Conservation (phyloP, 2,329 filamentous ascomycete genomes). For the Paradendryphiella salina region DNA sequence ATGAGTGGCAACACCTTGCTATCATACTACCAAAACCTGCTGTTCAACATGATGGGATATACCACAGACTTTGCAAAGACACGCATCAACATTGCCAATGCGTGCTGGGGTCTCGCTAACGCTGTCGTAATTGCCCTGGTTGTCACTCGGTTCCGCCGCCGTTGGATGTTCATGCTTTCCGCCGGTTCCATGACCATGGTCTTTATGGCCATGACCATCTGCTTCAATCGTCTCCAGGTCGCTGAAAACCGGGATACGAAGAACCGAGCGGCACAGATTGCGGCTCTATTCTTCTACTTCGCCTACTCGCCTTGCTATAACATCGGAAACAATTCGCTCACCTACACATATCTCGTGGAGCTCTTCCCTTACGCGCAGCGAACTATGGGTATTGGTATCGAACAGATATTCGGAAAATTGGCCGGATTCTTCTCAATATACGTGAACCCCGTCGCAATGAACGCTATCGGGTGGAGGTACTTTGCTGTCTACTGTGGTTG, state of each 20-base stretch:
- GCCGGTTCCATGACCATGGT: constrained; percentile 56
- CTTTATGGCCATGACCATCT: constrained; percentile 62
- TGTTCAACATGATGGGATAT: constrained; percentile 48
- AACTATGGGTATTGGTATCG: constrained; percentile 62
- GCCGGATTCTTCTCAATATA: constrained; percentile 51
- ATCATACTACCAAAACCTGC: constrained; percentile 44
- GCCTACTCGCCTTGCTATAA: constrained; percentile 63
- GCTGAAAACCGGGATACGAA: constrained; percentile 27
- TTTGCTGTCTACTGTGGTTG: constrained; percentile 61
- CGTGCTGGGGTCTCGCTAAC: constrained; percentile 50
- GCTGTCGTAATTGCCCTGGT: constrained; percentile 48
- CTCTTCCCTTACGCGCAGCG: constrained; percentile 62
- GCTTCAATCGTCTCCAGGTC: constrained; percentile 53
- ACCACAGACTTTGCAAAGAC: constrained; percentile 45
- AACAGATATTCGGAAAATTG: constrained; percentile 58
- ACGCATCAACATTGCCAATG: constrained; percentile 48
- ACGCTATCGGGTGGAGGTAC: constrained; percentile 58
- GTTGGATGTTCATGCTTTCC: constrained; percentile 54
- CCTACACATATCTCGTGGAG: constrained; percentile 65
- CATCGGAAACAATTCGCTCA: constrained; percentile 68
- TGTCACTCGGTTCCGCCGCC: constrained; percentile 49
- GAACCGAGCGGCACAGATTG: constrained; percentile 45
- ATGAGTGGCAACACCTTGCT: constrained; percentile 48
- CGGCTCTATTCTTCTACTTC: constrained; percentile 63
- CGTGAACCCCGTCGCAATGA: constrained; percentile 65